These are phyloP conservation scores for Darksidea phi DNA, from an alignment of 495 filamentous ascomycete species.

Conservation along the genomic window DNA sequence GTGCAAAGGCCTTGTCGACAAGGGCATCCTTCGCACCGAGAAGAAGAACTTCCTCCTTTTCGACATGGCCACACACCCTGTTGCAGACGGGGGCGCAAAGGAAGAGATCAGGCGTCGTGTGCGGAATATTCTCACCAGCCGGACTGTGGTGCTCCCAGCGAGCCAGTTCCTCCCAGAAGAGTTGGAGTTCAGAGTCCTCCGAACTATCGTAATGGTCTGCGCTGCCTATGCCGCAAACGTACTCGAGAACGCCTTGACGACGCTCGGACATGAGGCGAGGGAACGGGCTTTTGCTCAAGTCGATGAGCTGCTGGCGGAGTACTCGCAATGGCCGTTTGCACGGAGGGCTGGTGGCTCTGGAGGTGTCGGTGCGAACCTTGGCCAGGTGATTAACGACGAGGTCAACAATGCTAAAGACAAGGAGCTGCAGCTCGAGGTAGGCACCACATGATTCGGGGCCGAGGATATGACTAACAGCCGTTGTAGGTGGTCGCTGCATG, in stretches of 20 bases:
- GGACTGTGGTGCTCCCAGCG: slow-evolving; percentile 83
- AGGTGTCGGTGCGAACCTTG: slow-evolving; percentile 89
- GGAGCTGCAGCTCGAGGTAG: slow-evolving; percentile 90
- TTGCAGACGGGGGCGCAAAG: slow-evolving; percentile 94
- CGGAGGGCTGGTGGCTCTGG: slow-evolving; percentile 69
- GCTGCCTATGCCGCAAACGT: slow-evolving; percentile 98
- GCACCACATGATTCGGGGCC: background rate
- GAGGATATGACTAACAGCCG: slow-evolving; percentile 14
- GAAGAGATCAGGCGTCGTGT: slow-evolving; percentile 93
- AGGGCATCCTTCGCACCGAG: slow-evolving; percentile 96
- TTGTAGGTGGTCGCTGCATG: slow-evolving; percentile 83
- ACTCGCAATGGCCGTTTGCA: slow-evolving; percentile 94
- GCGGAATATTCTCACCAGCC: slow-evolving; percentile 85
- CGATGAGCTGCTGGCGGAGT: slow-evolving; percentile 91
- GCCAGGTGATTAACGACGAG: slow-evolving; percentile 85
- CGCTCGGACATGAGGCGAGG: slow-evolving; percentile 86
- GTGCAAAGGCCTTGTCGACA: slow-evolving; percentile 97
- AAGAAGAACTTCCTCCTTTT: slow-evolving; percentile 99
- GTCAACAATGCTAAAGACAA: slow-evolving; percentile 80
- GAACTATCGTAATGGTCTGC: slow-evolving; percentile 94
- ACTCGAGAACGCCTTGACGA: slow-evolving; percentile 92
- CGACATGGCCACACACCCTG: slow-evolving; percentile 99
- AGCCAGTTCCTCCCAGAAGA: slow-evolving; percentile 89
- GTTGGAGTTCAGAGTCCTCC: slow-evolving; percentile 85
- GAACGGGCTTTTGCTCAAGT: slow-evolving; percentile 95